phyloP scores from a whole-genome alignment of 352 stramenopile genomes.

The Plasmopara viticola region DNA sequence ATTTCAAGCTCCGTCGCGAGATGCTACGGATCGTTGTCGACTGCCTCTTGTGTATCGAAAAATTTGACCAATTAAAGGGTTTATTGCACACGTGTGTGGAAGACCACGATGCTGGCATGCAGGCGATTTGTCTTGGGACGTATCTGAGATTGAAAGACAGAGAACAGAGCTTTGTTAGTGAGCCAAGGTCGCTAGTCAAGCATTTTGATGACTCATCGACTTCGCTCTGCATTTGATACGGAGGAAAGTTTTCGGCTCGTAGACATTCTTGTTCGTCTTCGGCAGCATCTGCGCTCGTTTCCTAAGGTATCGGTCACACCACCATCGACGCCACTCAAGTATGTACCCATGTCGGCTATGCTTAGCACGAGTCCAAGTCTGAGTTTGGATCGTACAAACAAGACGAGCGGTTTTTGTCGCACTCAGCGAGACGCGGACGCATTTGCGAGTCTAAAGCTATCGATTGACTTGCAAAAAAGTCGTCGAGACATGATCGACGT shows the following conservation, averaged over 20 bases:
- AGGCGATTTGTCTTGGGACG: constrained; percentile 44
- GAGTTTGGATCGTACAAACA: constrained; percentile 15
- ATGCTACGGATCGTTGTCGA: constrained; percentile 72
- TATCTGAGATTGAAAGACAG: constrained; percentile 46
- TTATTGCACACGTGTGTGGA: constrained; percentile 43
- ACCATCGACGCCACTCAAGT: constrained; percentile 16
- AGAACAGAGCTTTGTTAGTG: constrained; percentile 16
- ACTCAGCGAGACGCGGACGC: constrained; percentile 15
- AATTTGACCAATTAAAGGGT: constrained; percentile 32
- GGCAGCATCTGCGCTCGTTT: constrained; percentile 21
- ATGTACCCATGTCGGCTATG: constrained; percentile 43
- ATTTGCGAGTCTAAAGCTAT: constrained; percentile 22
- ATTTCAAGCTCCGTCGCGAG: constrained; percentile 68
- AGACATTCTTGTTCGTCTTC: constrained; percentile 31
- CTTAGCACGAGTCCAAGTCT: constrained; percentile 32
- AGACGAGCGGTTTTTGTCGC: constrained; percentile 3
- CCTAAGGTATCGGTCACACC: constrained; percentile 17
- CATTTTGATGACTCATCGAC: constrained; percentile 37
- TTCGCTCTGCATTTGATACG: constrained; percentile 14
- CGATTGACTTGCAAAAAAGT: constrained; percentile 13
- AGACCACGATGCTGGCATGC: constrained; percentile 55
- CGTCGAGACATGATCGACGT: constrained; percentile 30
- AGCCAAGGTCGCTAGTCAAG: constrained; percentile 2
- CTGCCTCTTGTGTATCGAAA: constrained; percentile 41
- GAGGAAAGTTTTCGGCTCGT: constrained; percentile 16